Percentiles rank a stretch among this genome's conserved stretches.
Evolutionary conservation across 73 alveolate genomes (phyloP).

Genomic region (Paramecium pentaurelia): DNA sequence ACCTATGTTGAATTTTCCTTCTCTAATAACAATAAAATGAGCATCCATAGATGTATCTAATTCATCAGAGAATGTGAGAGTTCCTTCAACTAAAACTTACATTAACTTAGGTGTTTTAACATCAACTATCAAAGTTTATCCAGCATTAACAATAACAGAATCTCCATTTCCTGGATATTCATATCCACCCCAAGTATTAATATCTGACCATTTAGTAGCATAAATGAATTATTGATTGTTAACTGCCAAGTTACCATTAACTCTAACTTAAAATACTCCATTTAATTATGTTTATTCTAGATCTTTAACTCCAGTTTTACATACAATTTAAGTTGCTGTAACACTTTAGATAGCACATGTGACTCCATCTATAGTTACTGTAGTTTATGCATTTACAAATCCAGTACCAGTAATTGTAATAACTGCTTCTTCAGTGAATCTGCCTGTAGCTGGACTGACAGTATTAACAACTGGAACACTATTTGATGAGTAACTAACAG

Average conservation of each 20-base stretch:
- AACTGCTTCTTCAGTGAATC: neutral
- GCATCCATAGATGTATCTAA: conserved; percentile 75
- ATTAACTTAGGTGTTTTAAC: conserved; percentile 65
- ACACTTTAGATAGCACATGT: conserved; percentile 50
- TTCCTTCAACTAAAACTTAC: conserved; percentile 77
- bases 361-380: conserved; percentile 67
- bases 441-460: conserved; percentile 24
- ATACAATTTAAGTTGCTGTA: conserved; percentile 43
- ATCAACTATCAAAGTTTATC: conserved; percentile 70
- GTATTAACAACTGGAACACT: neutral
- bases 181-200: conserved; percentile 82
- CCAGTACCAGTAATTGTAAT: conserved; percentile 40
- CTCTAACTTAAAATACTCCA: neutral
- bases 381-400: conserved; percentile 40
- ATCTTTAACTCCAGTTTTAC: conserved; percentile 70
- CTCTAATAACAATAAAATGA: conserved; percentile 69
- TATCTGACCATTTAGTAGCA: conserved; percentile 68
- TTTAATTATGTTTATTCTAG: neutral
- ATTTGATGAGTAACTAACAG: neutral
- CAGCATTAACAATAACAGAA: conserved; percentile 65
- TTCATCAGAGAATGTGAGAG: conserved; percentile 68
- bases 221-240: conserved; percentile 65
- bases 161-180: conserved; percentile 78
- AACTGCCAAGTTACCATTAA: conserved; percentile 61
- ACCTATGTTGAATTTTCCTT: conserved; percentile 78